These are phyloP conservation scores for Hypholoma sublateritium DNA, from an alignment of 768 basidiomycete genomes.

Conservation along the genomic window DNA sequence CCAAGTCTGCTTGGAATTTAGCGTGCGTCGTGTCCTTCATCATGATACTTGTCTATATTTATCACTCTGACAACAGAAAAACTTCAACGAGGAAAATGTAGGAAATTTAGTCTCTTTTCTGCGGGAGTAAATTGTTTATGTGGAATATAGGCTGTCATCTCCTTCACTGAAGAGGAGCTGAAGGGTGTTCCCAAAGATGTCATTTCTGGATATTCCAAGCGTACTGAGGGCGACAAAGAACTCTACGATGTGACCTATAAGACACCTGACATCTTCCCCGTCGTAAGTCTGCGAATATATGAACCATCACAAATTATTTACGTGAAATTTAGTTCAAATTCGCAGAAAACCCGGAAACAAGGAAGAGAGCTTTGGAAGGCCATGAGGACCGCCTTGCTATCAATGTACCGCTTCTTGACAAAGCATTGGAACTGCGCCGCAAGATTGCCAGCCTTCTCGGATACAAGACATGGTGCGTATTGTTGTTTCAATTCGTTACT, in stretches of 20 bases:
- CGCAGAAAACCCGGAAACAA: slow-evolving; percentile 68
- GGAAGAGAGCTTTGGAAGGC: slow-evolving; percentile 62
- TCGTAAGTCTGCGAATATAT: slow-evolving; percentile 42
- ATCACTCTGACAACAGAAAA: slow-evolving; percentile 52
- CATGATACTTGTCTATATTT: background rate
- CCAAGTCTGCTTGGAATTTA: slow-evolving; percentile 75
- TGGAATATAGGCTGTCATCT: slow-evolving; percentile 48
- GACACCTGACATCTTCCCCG: slow-evolving; percentile 78
- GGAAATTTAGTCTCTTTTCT: slow-evolving; percentile 7
- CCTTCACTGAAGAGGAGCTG: slow-evolving; percentile 71
- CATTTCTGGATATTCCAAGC: slow-evolving; percentile 72
- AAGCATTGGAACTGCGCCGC: slow-evolving; percentile 68
- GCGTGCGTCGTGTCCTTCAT: slow-evolving; percentile 41
- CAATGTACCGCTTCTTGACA: slow-evolving; percentile 71
- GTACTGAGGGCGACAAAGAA: slow-evolving; percentile 54
- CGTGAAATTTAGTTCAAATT: slow-evolving; percentile 66
- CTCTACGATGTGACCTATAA: slow-evolving; percentile 78
- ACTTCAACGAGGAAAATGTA: slow-evolving; percentile 88
- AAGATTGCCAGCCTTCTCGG: slow-evolving; percentile 65
- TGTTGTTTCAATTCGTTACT: background rate
- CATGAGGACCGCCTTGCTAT: slow-evolving; percentile 66
- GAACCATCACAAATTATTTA: background rate
- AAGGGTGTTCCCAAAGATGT: slow-evolving; percentile 82
- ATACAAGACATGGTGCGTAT: slow-evolving; percentile 64
- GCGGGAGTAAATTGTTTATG: background rate